Evolutionary conservation across 495 filamentous ascomycete genomes (phyloP), one percentile per base, ranked within the genome.

Genomic region (Neurospora sp.): DNA sequence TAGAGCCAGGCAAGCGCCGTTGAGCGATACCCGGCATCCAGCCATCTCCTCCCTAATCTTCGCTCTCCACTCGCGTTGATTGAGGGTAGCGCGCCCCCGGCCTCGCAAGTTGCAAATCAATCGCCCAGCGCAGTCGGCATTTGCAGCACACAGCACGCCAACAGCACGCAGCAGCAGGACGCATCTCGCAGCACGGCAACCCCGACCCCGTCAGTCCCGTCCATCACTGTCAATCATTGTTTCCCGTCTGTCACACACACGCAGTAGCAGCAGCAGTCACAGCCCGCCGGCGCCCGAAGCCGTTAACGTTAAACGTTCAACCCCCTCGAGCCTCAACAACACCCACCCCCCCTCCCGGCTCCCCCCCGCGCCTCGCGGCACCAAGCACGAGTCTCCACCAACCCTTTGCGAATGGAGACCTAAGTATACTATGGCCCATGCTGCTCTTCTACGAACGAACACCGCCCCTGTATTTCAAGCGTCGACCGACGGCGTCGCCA

Each of bases 381-480:
- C 69, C 39, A 72, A 66, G 54, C 54, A 66, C 54, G 24, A 66
- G 38, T 73, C 72, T 54, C 74, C 71, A 74, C 78, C 73, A 42
- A 42, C 74, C 70, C 43, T 71, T 70, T 74, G 77, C 77, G 84
- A 81, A 83, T 79, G 82, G 81, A 81, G 79, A 78, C 74, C 71
- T 78, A 79, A 81, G 54, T 66, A 66, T 66, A 66, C 74, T 73
- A 86, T 85, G 85, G 85, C 85, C 76, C 81, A 85, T 81, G 82
- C 83, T 81, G 84, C 86, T 74, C 77, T 84, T 72, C 78, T 86
- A 72, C 79, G 85, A 81, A 87, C 85, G 77, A 85, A 86, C 78
- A 87, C 86, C 74, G 82, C 81, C 78, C 84, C 85, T 72, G 81
- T 83, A 72, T 84, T 83, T 77, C 76, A 80, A 73, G 78, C 82